Evolutionary conservation across 805 yeast species (phyloP), one percentile per base, ranked within the genome.

Genomic region (Candida endomychidarum): DNA sequence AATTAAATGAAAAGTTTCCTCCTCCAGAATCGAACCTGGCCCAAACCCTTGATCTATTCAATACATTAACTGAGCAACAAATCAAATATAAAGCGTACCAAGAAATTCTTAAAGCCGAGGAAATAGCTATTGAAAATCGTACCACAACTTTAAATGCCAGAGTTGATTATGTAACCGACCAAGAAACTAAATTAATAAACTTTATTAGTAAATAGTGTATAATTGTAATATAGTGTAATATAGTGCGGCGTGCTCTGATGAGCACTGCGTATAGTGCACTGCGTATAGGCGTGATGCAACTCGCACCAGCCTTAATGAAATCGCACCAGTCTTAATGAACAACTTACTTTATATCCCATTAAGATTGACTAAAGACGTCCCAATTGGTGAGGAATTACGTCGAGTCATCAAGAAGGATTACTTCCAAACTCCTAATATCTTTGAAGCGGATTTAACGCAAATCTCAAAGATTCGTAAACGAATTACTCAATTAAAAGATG

Each of bases 261-360:
- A n/a, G n/a, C n/a, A n/a, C n/a, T n/a, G n/a, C n/a, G n/a, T n/a
- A n/a, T n/a, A n/a, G n/a, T n/a, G n/a, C n/a, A n/a, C n/a, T n/a
- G n/a, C n/a, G n/a, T n/a, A n/a, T n/a, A n/a, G n/a, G n/a, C n/a
- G n/a, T n/a, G n/a, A n/a, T n/a, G n/a, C n/a, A n/a, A n/a, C n/a
- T 11, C 24, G 12, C 22, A 26, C 18, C 30, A 26, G 6, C 27
- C 5, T 24, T 21, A 21, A 8, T 5, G 12, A 24, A 24, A 9
- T 8, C 26, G 23, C 14, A 26, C 23, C 23, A 21, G 23, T 9
- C 23, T 21, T 11, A 10, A 40, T 40, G 43, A 47, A 57, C 32
- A 77, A 78, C 43, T 56, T 80, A 27, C 54, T 80, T 12, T 65
- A 63, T 42, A 60, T 81, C 3, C 84, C 85, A 0, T 63, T 72